phyloP scores from a whole-genome alignment of 129 eudicot genomes.

The Logfia minima region DNA sequence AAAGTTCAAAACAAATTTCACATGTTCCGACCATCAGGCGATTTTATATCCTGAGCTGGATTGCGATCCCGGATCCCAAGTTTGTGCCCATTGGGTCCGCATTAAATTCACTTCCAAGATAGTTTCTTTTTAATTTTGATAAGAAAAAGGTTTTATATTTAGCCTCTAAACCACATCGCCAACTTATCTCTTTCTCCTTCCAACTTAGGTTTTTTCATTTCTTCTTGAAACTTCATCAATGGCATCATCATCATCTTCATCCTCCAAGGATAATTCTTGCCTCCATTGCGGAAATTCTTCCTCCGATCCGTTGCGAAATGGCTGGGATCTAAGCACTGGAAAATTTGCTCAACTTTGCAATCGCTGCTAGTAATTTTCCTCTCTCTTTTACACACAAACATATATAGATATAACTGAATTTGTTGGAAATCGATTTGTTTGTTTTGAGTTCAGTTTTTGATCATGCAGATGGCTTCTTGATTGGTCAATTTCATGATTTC shows the following conservation, averaged over 20 bases:
- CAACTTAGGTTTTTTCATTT: slow-evolving; percentile 31
- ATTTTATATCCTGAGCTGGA: neutral
- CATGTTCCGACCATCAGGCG: neutral
- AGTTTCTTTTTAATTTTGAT: neutral
- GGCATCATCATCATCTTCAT: slow-evolving; percentile 40
- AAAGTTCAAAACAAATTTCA: neutral
- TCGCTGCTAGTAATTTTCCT: slow-evolving; percentile 47
- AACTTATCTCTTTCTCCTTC: neutral
- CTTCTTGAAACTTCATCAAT: slow-evolving; percentile 18
- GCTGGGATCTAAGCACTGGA: slow-evolving; percentile 54
- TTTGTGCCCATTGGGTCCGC: neutral
- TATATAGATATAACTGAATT: neutral
- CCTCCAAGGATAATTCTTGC: slow-evolving; percentile 21
- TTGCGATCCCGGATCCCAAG: neutral
- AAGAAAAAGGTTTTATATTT: neutral
- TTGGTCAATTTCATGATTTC: neutral
- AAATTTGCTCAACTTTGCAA: slow-evolving; percentile 50
- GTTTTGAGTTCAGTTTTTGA: neutral
- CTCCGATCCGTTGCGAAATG: slow-evolving; percentile 35
- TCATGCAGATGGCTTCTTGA: neutral
- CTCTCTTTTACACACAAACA: neutral
- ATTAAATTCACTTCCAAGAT: slow-evolving; percentile 6
- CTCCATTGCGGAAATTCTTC: slow-evolving; percentile 41
- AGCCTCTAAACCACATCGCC: slow-evolving; percentile 1
- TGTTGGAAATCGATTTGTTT: neutral